Conservation (phyloP, 331 rosid species). For the Acacia pycnantha region DNA sequence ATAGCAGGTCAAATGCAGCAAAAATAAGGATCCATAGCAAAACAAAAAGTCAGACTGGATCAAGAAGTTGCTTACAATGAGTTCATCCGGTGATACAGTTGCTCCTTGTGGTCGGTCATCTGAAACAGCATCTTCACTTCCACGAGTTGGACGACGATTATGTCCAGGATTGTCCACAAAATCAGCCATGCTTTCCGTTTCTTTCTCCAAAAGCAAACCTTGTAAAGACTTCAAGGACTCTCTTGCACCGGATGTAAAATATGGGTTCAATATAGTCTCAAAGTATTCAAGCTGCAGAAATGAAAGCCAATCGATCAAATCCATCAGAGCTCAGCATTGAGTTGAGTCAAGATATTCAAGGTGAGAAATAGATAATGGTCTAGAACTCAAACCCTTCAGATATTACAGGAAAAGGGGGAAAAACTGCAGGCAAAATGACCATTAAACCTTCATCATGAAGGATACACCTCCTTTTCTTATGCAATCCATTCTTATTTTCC, state of each 20-base stretch:
- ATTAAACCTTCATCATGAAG: conserved; percentile 12
- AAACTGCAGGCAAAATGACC: conserved; percentile 10
- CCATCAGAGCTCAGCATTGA: conserved; percentile 8
- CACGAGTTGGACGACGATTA: conserved; percentile 89
- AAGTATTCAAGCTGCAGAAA: conserved; percentile 93
- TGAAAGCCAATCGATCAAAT: conserved; percentile 31
- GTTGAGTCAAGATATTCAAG: conserved; percentile 3
- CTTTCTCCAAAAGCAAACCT: conserved; percentile 92
- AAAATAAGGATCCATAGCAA: background rate
- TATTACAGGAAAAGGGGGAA: background rate
- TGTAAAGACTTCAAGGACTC: conserved; percentile 91
- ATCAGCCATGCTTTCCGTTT: conserved; percentile 76
- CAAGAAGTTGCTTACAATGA: conserved; percentile 70
- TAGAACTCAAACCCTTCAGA: background rate
- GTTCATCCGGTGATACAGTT: conserved; percentile 85
- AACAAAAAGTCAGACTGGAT: background rate
- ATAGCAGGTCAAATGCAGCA: too few relatives aligned
- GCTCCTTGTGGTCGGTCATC: conserved; percentile 78
- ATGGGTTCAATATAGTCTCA: conserved; percentile 88
- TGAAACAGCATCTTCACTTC: conserved; percentile 84
- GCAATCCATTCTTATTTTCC: background rate
- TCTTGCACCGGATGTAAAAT: conserved; percentile 88
- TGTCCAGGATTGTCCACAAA: conserved; percentile 84
- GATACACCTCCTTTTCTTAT: background rate
- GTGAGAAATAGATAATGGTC: background rate